Percentiles rank a stretch among this genome's conserved stretches.
These are phyloP conservation scores for Piper betle DNA, from an alignment of 164 flowering plant genomes.

Conservation along the genomic window DNA sequence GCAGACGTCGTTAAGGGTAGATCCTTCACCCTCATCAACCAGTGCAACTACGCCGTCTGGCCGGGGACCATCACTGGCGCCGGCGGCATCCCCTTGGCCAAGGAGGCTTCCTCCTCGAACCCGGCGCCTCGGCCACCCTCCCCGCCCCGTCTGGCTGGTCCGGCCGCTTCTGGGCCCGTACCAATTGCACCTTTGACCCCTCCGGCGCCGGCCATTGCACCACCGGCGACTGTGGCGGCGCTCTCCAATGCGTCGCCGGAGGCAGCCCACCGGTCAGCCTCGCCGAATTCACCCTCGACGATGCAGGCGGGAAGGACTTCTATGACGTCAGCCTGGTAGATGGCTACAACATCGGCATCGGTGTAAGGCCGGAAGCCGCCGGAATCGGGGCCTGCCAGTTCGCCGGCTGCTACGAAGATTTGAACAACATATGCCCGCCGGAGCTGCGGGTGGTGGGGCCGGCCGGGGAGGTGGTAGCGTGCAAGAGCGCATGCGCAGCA, in stretches of 20 bases:
- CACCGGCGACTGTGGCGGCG: constrained; percentile 89
- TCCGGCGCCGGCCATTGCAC: constrained; percentile 52
- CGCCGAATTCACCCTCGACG: constrained; percentile 67
- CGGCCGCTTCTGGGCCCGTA: constrained; percentile 86
- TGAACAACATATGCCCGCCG: constrained; percentile 59
- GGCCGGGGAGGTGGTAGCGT: constrained; percentile 51
- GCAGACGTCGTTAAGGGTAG: constrained; percentile 24
- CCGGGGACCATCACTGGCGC: constrained; percentile 74
- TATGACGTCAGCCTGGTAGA: constrained; percentile 95
- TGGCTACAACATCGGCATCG: constrained; percentile 79
- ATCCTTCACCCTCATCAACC: constrained; percentile 49
- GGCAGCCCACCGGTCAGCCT: constrained; percentile 49
- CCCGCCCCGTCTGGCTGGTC: constrained; percentile 73
- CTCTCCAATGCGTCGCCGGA: constrained; percentile 49
- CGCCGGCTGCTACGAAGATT: constrained; percentile 69
- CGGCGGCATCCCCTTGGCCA: constrained; percentile 29
- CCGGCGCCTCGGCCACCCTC: constrained; percentile 37
- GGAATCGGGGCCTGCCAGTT: constrained; percentile 73
- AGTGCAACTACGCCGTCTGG: constrained; percentile 62
- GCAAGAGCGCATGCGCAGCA: constrained; percentile 88
- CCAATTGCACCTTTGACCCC: constrained; percentile 67
- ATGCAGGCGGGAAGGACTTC: constrained; percentile 42
- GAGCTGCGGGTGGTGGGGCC: constrained; percentile 40
- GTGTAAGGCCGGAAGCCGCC: constrained; percentile 25
- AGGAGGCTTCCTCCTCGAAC: constrained; percentile 45